Base-by-base conservation (phyloP, 2,329 filamentous ascomycete species). In the Clarireedia hainanense region DNA sequence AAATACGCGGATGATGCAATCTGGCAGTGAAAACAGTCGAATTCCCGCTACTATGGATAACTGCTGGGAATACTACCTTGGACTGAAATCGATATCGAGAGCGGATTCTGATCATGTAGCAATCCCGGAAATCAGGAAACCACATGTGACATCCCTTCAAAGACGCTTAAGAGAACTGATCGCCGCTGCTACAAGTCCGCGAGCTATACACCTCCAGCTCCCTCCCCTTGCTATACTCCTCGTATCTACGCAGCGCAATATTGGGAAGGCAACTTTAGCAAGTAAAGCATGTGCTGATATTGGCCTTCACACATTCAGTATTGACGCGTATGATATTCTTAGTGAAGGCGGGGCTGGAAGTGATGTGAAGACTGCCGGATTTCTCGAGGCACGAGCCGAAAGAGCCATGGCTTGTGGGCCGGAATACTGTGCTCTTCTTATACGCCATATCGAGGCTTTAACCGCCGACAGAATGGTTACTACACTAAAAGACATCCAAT, bases 311-410 rank as follows among this genome's bases (percentile, higher is more conserved):
- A 88, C 85, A 0, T 97, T 96, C 68, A 73, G 82, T 0, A 88
- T 99, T 52, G 91, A 97, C 69, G 88, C 89, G 0, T 96, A 95
- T 65, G 94, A 99, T 65, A 89, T 99, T 43, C 76, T 96, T 4
- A 92, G 90, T n/a, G 92, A 97, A 69, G 89, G 90, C 14, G 86
- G 87, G 46, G 87, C 86, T 1, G 90, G 90, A 52, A 89, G 89
- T 7, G 94, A 99, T 67, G 88, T 95, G 27, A 96, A 97, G 72
- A 96, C 91, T 0, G 92, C 96, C 67, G 91, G 89, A 0, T 88
- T 95, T 62, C 75, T 99, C 15, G 88, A 94, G 67, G 89, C 89
- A 4, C 82, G 94, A 50, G 89, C 91, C 1, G 94, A 96, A 59
- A 81, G 94, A 57, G 94, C 91, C 6, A 84, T 96, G 69, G 87